A percentile compares a stretch with the other conserved stretches of the same genome.
phyloP scores from a whole-genome alignment of 2,329 filamentous ascomycete genomes.

The Penicillium sp. region DNA sequence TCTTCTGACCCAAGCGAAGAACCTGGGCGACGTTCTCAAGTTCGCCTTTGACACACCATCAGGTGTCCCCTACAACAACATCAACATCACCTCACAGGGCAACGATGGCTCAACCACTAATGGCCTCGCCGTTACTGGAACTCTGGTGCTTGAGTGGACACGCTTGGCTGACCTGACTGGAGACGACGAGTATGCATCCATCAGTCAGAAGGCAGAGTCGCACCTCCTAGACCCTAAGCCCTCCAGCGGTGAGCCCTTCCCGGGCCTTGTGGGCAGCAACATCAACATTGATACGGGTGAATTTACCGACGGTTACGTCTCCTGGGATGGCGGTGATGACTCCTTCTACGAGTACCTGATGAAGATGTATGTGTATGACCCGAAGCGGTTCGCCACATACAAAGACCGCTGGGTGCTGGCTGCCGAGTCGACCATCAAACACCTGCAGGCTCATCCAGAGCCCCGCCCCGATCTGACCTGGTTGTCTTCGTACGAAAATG shows the following conservation, averaged over 20 bases:
- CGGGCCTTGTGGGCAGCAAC: slow-evolving; percentile 71
- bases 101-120: slow-evolving; percentile 60
- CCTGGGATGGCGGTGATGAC: slow-evolving; percentile 77
- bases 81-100: slow-evolving; percentile 60
- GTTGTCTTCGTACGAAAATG: slow-evolving; percentile 42
- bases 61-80: slow-evolving; percentile 71
- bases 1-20: slow-evolving; percentile 67
- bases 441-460: slow-evolving; percentile 69
- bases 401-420: slow-evolving; percentile 74
- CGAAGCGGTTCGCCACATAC: slow-evolving; percentile 63
- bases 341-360: slow-evolving; percentile 89
- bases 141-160: slow-evolving; percentile 82
- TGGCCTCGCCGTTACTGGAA: slow-evolving; percentile 75
- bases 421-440: slow-evolving; percentile 71
- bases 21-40: slow-evolving; percentile 71
- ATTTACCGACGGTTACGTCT: slow-evolving; percentile 68
- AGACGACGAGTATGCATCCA: slow-evolving; percentile 64
- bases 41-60: slow-evolving; percentile 76
- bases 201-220: slow-evolving; percentile 68
- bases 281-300: slow-evolving; percentile 66
- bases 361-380: slow-evolving; percentile 86
- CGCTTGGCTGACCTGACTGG: slow-evolving; percentile 75
- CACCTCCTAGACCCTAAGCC: slow-evolving; percentile 71
- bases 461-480: slow-evolving; percentile 72
- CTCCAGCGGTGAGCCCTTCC: slow-evolving; percentile 67